phyloP scores from a whole-genome alignment of 1,284 basidiomycete species.

The Austroboletus novae-zelandiae region DNA sequence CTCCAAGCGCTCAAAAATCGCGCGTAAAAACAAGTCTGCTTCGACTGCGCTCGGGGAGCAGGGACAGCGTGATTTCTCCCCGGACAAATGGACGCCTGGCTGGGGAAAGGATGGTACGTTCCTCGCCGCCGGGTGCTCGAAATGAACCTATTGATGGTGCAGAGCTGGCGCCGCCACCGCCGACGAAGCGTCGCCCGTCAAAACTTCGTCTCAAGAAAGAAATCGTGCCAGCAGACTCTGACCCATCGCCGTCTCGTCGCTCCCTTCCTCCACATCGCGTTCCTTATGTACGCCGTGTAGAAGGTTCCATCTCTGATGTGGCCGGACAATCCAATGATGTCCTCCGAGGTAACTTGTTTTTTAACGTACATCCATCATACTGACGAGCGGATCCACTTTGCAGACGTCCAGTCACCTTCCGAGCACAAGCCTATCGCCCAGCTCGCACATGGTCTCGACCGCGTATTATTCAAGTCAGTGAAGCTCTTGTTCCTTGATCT shows the following conservation, averaged over 20 bases:
- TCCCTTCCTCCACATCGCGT: slow-evolving; percentile 21
- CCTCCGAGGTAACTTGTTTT: slow-evolving; percentile 21
- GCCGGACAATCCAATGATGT: slow-evolving; percentile 26
- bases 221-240: slow-evolving; percentile 4
- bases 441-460: slow-evolving; percentile 77
- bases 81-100: slow-evolving; percentile 12
- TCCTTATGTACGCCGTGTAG: slow-evolving; percentile 37
- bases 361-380: no score
- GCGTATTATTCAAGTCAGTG: slow-evolving; percentile 82
- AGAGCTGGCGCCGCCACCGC: slow-evolving; percentile 24
- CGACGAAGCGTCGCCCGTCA: slow-evolving; percentile 2
- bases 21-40: slow-evolving; percentile 4
- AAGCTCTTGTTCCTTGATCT: not conserved
- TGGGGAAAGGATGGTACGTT: slow-evolving; percentile 24
- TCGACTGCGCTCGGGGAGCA: not conserved
- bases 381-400: not conserved
- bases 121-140: not conserved
- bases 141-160: not conserved
- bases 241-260: slow-evolving; percentile 1
- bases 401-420: slow-evolving; percentile 49
- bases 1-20: slow-evolving; percentile 3
- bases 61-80: slow-evolving; percentile 5
- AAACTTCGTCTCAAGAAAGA: slow-evolving; percentile 14
- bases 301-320: slow-evolving; percentile 41
- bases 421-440: slow-evolving; percentile 61